phyloP scores from a whole-genome alignment of 176 grass and related monocot genomes.

The Oryza officinalis region DNA sequence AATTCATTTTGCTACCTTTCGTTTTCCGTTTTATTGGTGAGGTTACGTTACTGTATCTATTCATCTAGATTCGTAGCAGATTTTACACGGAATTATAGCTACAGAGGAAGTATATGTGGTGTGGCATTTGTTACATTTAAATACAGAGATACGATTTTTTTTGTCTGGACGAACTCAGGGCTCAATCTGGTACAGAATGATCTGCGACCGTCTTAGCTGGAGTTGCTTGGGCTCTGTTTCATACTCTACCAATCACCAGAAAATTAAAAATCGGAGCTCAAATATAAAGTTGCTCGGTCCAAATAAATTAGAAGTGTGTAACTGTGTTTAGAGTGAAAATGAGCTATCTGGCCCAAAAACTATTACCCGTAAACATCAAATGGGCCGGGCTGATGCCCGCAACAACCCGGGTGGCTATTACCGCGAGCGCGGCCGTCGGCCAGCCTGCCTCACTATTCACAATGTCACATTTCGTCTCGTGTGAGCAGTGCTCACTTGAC shows the following conservation, averaged over 20 bases:
- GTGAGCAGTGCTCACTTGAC: neutral
- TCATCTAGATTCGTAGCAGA: neutral
- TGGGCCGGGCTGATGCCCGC: too few relatives aligned
- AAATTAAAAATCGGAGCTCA: neutral
- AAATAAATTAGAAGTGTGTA: too few relatives aligned
- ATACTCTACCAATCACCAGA: neutral
- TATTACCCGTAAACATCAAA: neutral
- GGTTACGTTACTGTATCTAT: neutral
- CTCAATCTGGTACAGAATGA: neutral
- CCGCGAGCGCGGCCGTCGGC: too few relatives aligned
- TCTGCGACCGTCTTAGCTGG: neutral
- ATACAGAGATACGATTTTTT: neutral
- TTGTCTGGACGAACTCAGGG: neutral
- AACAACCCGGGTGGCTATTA: too few relatives aligned
- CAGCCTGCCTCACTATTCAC: neutral
- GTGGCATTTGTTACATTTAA: neutral
- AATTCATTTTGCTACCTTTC: neutral
- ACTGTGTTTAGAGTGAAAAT: too few relatives aligned
- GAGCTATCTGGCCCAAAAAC: neutral
- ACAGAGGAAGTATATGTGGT: neutral
- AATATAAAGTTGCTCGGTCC: too few relatives aligned
- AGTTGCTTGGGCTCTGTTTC: neutral
- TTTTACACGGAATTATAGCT: neutral
- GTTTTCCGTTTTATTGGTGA: neutral
- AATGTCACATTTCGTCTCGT: too few relatives aligned